phyloP scores from a whole-genome alignment of 192 early-diverging fungal genomes.

The Thamnidium elegans region DNA sequence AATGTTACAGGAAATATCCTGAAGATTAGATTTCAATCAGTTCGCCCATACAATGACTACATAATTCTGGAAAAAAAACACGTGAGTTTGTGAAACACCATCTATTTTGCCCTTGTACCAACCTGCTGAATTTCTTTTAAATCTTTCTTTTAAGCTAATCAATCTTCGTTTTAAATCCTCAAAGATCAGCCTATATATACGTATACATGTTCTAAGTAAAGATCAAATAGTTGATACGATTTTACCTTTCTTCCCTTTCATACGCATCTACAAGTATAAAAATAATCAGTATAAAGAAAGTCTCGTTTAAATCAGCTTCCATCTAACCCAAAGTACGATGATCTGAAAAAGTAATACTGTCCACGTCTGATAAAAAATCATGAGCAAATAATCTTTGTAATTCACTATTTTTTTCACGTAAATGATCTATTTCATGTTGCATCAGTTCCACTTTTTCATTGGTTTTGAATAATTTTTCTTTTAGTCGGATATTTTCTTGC shows the following conservation, averaged over 20 bases:
- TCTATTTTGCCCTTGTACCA: neutral
- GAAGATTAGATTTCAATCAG: slow-evolving; percentile 7
- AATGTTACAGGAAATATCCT: no score
- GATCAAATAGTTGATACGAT: neutral
- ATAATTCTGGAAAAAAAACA: neutral
- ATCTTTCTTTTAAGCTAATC: slow-evolving; percentile 6
- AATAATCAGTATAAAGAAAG: neutral
- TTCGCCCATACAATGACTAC: slow-evolving; percentile 19
- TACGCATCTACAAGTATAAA: slow-evolving; percentile 5
- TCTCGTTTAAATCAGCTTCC: no score
- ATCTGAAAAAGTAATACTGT: neutral
- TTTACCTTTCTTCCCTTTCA: slow-evolving; percentile 19
- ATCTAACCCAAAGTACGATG: neutral
- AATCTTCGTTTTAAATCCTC: slow-evolving; percentile 4
- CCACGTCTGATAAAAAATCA: neutral
- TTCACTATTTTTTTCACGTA: neutral
- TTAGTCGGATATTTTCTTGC: slow-evolving; percentile 5
- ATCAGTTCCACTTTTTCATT: slow-evolving; percentile 6
- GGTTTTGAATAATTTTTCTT: neutral
- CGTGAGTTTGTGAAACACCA: neutral
- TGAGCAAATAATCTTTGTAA: neutral
- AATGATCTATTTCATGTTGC: slow-evolving; percentile 1
- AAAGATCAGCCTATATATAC: neutral
- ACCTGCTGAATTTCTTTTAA: slow-evolving; percentile 6
- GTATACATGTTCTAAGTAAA: neutral